Evolutionary conservation across 305 asterid genomes (phyloP), one percentile per base, ranked within the genome.

Genomic region (Fraxinus baroniana): DNA sequence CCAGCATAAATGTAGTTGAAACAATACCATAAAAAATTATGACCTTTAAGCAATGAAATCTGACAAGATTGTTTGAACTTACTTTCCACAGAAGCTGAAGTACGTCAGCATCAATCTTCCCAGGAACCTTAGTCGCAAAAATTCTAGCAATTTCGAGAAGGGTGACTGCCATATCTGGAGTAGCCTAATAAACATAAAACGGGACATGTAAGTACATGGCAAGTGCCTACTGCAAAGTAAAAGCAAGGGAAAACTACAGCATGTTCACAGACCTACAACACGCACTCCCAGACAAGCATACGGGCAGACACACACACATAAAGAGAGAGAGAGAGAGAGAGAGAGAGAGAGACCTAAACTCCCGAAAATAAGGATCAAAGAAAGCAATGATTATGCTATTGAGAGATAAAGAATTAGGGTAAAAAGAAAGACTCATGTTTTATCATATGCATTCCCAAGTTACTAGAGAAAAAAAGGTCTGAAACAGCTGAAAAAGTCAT

Each of bases 141-240:
- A 94, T 82, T 88, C 99, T 89, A 85, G 98, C 99, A 83, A 96
- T 92, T 90, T 96, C 98, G 81, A 96, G 98, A 90, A 96, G 98
- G 73, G 99, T 96, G 81, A 96, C 98, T 28, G 99, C 99, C 99
- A 96, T 94, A 88, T 92, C 99, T 73, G 99, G 99, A 81, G 98
- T 96, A 84, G 99, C 99, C 99, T 96, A 79, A 82, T 28, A 86
- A 85, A 78, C 36, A 82, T 72, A 79, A 86, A 83, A 84, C 33
- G 52, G 78, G 74, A 39, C 81, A 79, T 24, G 71, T 81, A 72
- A 87, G 77, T 82, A 74, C 79, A 26, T 44, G 28, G 37, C 57
- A 80, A 32, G 22, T 39, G 77, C 62, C 77, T 60, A 46, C 37
- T 76, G 57, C 39, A 15, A 77, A 55, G 20, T 79, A 55, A 33